A percentile compares a stretch with the other conserved stretches of the same genome.
Conservation (phyloP, 1,284 basidiomycete species). For the Somion occarium region DNA sequence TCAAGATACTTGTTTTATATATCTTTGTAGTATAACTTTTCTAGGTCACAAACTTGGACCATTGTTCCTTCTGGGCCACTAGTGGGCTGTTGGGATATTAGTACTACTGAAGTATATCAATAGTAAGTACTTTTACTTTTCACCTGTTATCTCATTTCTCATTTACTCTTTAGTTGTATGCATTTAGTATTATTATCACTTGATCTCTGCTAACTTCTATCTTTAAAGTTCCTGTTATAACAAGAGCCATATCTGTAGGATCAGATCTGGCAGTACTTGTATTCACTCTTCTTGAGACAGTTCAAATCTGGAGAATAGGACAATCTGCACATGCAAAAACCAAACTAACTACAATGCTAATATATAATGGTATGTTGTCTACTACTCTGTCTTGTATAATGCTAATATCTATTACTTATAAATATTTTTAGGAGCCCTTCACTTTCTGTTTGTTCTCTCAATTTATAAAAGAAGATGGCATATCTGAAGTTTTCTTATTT, state of each 20-base stretch:
- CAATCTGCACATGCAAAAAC: not conserved
- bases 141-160: not conserved
- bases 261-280: not conserved
- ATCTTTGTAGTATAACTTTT: not conserved
- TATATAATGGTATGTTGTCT: not conserved
- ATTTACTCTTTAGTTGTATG: not conserved
- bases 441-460: not conserved
- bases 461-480: not conserved
- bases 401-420: not conserved
- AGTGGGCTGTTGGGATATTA: not conserved
- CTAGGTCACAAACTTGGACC: not conserved
- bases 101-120: not conserved
- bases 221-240: not conserved
- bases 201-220: not conserved
- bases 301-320: not conserved
- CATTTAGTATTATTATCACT: not conserved
- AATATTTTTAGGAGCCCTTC: not conserved
- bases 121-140: not conserved
- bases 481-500: not conserved
- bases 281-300: not conserved
- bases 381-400: no score
- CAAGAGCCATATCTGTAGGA: not conserved
- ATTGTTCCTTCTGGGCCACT: not conserved
- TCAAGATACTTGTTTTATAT: not conserved
- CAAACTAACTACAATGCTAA: not conserved